These are phyloP conservation scores for Ceratocystis cubensis DNA, from an alignment of 2,329 filamentous ascomycete species.

Conservation along the genomic window DNA sequence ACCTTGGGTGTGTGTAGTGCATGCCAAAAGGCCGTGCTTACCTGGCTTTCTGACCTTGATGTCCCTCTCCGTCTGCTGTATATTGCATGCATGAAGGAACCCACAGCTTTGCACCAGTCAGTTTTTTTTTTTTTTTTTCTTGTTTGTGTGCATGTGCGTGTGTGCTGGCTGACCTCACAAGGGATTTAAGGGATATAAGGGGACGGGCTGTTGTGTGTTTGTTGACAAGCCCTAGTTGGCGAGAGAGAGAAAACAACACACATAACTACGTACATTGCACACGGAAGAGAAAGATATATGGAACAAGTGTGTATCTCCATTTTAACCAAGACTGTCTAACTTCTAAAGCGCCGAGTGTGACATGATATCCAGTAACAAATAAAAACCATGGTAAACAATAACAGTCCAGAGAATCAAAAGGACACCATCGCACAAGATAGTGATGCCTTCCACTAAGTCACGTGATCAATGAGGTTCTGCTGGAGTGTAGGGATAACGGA, in stretches of 20 bases:
- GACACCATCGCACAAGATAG: background rate
- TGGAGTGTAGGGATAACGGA: background rate
- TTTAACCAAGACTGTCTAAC: background rate
- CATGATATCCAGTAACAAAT: background rate
- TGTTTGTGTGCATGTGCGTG: background rate
- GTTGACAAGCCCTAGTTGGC: background rate
- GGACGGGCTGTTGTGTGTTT: background rate
- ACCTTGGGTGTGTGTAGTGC: background rate
- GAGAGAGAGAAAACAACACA: background rate
- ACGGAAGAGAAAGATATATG: background rate
- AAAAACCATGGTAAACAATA: background rate
- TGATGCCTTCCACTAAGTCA: background rate
- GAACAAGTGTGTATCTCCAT: background rate
- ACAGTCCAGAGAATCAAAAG: conserved; percentile 2
- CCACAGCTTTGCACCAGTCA: background rate
- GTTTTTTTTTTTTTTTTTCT: background rate
- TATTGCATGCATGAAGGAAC: background rate
- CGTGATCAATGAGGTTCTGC: conserved; percentile 8
- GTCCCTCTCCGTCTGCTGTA: background rate
- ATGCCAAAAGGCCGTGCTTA: background rate
- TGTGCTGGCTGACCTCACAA: background rate
- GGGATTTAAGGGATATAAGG: background rate
- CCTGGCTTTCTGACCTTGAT: too few relatives aligned
- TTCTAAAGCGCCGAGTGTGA: background rate
- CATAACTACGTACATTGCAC: background rate